These are phyloP conservation scores for Neurospora discreta DNA, from an alignment of 495 filamentous ascomycete genomes.

Conservation along the genomic window DNA sequence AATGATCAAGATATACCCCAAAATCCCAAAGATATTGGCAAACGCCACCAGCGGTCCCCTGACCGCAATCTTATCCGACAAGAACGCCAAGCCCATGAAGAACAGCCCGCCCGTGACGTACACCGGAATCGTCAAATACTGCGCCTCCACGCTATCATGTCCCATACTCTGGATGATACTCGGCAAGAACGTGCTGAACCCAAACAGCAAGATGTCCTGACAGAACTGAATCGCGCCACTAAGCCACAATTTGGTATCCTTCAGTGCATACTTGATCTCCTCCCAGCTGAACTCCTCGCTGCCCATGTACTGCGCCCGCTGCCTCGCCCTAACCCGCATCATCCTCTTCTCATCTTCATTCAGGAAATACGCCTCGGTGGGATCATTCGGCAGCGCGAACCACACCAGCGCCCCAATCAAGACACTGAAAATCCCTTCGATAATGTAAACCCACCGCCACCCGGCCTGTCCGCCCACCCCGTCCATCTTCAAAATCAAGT, in stretches of 20 bases:
- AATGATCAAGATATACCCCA: constrained; percentile 43
- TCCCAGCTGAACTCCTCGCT: constrained; percentile 39
- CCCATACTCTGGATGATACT: constrained; percentile 43
- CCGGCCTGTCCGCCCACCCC: constrained; percentile 51
- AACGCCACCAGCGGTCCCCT: constrained; percentile 29
- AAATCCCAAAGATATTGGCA: constrained; percentile 34
- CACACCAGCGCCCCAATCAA: constrained; percentile 50
- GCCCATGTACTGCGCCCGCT: constrained; percentile 31
- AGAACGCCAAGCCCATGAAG: constrained; percentile 30
- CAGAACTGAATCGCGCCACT: constrained; percentile 42
- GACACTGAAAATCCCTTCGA: constrained; percentile 62
- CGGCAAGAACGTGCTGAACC: constrained; percentile 50
- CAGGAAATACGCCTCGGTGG: constrained; percentile 35
- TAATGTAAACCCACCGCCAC: constrained; percentile 70
- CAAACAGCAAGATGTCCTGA: constrained; percentile 42
- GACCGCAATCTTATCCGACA: constrained; percentile 25
- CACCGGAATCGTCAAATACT: constrained; percentile 31
- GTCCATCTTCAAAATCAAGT: constrained; percentile 56
- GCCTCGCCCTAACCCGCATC: constrained; percentile 32
- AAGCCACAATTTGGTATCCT: constrained; percentile 24
- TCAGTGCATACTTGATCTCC: constrained; percentile 34
- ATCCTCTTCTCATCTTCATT: constrained; percentile 38
- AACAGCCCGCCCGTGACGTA: constrained; percentile 28
- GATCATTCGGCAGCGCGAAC: constrained; percentile 47
- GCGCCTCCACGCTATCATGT: constrained; percentile 34